Evolutionary conservation across 768 basidiomycete genomes (phyloP), one percentile per base, ranked within the genome.

Genomic region (Pleurotus salmoneostramineus): DNA sequence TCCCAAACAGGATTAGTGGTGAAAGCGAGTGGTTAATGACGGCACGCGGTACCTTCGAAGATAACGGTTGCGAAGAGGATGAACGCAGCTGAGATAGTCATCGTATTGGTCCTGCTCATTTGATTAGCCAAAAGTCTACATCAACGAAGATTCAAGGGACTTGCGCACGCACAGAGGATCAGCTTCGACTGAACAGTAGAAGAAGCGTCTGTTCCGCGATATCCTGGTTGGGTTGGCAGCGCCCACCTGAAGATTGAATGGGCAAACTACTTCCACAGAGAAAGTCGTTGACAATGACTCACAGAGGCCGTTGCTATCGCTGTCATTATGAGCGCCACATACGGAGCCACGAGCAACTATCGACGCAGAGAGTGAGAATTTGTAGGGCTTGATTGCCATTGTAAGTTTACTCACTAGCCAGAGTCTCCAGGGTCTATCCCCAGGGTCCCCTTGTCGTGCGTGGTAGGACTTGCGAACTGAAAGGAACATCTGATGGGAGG

Each of bases 171-270:
- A 80, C 78, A 80, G 62, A 5, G 67, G 57, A 2, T 62, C 34
- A 7, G 65, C 71, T 11, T 77, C 60, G 5, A 81, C 69, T 3
- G 79, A 81, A 61, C 81, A 82, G 63, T 81, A 81, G 62, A 82
- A 81, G 60, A 78, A 80, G 4, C 79, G 76, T 31, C 80, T 74
- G 61, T 69, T 71, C n/a, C 80, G 77, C 17, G 77, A 76, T 12
- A 81, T 70, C 0, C 62, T 66, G 1, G 55, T 50, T 8, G 75
- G 74, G 50, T 76, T 64, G 6, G 57, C 62, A 0, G 73, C 71
- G 1, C 79, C 79, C 56, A 78, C 64, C 77, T 81, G 51, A 1
- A 27, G 21, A 27, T 27, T 27, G 21, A 27, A 27, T 27, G 21
- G 3, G 21, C 3, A 27, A 27, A 3, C 21, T 27, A 3, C 21